Evolutionary conservation across 306 rosid species (phyloP).

Genomic region (Vicia villosa): DNA sequence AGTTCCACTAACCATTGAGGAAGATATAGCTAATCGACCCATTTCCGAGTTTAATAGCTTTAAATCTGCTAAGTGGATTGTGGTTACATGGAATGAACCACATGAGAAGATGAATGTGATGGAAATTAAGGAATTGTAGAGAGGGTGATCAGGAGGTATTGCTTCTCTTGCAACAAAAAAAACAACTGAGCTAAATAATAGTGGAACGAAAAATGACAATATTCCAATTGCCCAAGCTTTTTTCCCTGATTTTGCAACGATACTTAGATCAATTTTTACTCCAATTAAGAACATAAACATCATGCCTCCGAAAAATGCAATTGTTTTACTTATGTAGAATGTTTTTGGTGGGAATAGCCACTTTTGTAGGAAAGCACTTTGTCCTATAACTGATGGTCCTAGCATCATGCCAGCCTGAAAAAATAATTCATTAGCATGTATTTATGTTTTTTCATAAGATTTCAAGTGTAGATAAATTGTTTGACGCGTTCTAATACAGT

Average conservation of each 20-base stretch:
- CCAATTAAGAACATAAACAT: conserved; percentile 54
- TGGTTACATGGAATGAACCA: conserved; percentile 52
- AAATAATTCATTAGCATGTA: background rate
- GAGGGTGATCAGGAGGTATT: background rate
- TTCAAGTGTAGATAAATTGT: no score
- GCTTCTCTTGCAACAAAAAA: background rate
- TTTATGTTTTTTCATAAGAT: no score
- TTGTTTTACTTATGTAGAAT: conserved; percentile 43
- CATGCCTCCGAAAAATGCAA: conserved; percentile 53
- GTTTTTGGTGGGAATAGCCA: conserved; percentile 42
- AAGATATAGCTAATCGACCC: conserved; percentile 53
- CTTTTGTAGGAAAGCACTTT: background rate
- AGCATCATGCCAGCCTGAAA: conserved; percentile 49
- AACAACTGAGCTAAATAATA: background rate
- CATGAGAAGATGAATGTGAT: conserved; percentile 41
- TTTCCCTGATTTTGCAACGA: conserved; percentile 39
- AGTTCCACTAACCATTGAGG: conserved; percentile 53
- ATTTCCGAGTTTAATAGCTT: conserved; percentile 70
- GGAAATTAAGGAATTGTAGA: background rate
- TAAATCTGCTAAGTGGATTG: conserved; percentile 42
- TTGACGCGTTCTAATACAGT: no score
- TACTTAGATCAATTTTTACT: conserved; percentile 46
- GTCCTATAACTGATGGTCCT: conserved; percentile 58
- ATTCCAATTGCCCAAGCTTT: conserved; percentile 51
- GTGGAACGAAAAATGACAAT: conserved; percentile 29